phyloP scores from a whole-genome alignment of 805 yeast genomes.

The Starmerella bacillaris region DNA sequence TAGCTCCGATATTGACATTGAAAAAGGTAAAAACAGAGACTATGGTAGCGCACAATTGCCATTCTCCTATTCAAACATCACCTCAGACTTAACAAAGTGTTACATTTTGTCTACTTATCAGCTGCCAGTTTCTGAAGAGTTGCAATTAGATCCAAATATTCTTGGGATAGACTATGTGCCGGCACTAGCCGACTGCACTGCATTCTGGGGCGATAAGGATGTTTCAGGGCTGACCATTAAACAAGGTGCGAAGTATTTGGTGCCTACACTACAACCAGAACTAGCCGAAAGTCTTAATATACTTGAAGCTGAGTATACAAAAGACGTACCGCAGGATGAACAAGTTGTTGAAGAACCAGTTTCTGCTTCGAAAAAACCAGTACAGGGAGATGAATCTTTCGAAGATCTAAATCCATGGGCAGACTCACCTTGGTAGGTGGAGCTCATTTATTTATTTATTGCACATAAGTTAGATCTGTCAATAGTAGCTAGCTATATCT shows the following conservation, averaged over 20 bases:
- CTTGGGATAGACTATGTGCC: slow-evolving; percentile 45
- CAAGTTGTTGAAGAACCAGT: slow-evolving; percentile 7
- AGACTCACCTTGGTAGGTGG: too few species aligned
- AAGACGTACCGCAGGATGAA: background rate
- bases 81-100: too few species aligned
- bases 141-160: slow-evolving; percentile 22
- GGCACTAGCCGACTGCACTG: slow-evolving; percentile 50
- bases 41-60: too few species aligned
- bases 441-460: too few species aligned
- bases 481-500: too few species aligned
- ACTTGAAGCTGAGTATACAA: slow-evolving; percentile 2
- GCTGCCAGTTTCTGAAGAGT: slow-evolving; percentile 13
- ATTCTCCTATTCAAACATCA: background rate
- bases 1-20: background rate
- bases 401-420: slow-evolving; percentile 3
- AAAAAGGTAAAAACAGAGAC: background rate
- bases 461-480: too few species aligned
- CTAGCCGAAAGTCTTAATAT: slow-evolving; percentile 5
- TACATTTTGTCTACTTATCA: slow-evolving; percentile 2
- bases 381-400: slow-evolving; percentile 23
- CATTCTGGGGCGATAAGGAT: slow-evolving; percentile 55
- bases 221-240: slow-evolving; percentile 36
- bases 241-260: slow-evolving; percentile 11
- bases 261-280: slow-evolving; percentile 14
- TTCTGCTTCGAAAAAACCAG: slow-evolving; percentile 5